Conservation (phyloP, 2,329 filamentous ascomycete genomes). For the Pseudogymnoascus sp. region DNA sequence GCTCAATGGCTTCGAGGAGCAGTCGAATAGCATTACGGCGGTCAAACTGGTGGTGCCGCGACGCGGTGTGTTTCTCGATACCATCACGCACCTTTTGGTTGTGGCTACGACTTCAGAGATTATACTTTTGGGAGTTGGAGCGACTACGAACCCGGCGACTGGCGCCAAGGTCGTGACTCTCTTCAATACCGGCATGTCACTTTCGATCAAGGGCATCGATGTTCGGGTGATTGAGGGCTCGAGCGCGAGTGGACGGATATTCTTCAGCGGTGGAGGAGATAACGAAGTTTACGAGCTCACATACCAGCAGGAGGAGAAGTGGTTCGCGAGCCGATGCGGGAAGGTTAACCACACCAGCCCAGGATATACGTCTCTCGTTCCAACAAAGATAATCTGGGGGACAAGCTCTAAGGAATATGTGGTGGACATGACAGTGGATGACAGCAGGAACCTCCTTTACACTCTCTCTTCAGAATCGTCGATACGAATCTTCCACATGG, state of each 20-base stretch:
- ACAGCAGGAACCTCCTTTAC: slow-evolving; percentile 81
- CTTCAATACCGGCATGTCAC: slow-evolving; percentile 82
- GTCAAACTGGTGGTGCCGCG: slow-evolving; percentile 82
- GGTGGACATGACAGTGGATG: slow-evolving; percentile 75
- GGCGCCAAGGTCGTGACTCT: slow-evolving; percentile 68
- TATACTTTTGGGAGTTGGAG: slow-evolving; percentile 75
- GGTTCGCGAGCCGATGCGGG: slow-evolving; percentile 83
- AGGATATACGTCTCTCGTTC: slow-evolving; percentile 60
- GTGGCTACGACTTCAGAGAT: slow-evolving; percentile 82
- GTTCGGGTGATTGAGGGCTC: slow-evolving; percentile 75
- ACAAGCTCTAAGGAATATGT: slow-evolving; percentile 55
- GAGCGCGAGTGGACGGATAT: slow-evolving; percentile 74
- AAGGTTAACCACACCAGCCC: slow-evolving; percentile 82
- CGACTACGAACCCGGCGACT: slow-evolving; percentile 52
- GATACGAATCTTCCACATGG: slow-evolving; percentile 86
- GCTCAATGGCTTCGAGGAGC: slow-evolving; percentile 85
- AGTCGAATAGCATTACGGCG: slow-evolving; percentile 79
- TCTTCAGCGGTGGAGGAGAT: slow-evolving; percentile 74
- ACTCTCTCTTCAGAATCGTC: slow-evolving; percentile 82
- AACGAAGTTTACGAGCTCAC: slow-evolving; percentile 90
- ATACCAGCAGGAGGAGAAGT: slow-evolving; percentile 94
- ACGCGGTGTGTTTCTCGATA: slow-evolving; percentile 74
- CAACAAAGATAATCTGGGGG: slow-evolving; percentile 41
- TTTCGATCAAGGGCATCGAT: slow-evolving; percentile 67
- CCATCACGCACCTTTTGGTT: slow-evolving; percentile 81